These are phyloP conservation scores for Periglandula ipomoeae DNA, from an alignment of 2,329 filamentous ascomycete species.

Conservation along the genomic window DNA sequence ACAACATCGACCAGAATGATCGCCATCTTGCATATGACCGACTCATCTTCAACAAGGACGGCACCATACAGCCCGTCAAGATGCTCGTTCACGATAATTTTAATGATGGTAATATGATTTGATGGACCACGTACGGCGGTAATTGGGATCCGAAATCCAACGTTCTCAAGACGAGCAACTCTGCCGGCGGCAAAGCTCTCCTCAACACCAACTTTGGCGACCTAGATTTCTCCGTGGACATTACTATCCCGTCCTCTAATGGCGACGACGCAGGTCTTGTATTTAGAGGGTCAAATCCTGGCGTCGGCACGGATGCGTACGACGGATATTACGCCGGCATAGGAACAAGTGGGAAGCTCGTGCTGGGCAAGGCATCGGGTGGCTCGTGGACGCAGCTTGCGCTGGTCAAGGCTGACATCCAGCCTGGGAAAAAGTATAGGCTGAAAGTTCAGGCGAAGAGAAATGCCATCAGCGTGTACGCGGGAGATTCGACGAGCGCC, in stretches of 20 bases:
- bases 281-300: constrained; percentile 22
- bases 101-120: constrained; percentile 27
- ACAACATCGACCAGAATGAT: constrained; percentile 33
- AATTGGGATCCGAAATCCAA: constrained; percentile 10
- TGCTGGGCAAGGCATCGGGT: constrained; percentile 14
- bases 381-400: constrained; percentile 8
- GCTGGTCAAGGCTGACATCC: constrained; percentile 5
- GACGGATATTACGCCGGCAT: constrained; percentile 22
- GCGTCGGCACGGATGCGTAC: constrained; percentile 8
- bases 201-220: constrained; percentile 29
- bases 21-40: constrained; percentile 38
- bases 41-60: constrained; percentile 35
- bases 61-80: constrained; percentile 30
- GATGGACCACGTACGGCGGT: constrained; percentile 22
- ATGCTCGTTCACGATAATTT: constrained; percentile 38
- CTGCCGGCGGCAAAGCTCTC: constrained; percentile 16
- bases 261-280: constrained; percentile 23
- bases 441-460: constrained; percentile 10
- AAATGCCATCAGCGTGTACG: constrained; percentile 9
- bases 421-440: constrained; percentile 5
- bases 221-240: constrained; percentile 21
- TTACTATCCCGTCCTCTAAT: constrained; percentile 11
- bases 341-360: constrained; percentile 16
- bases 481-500: constrained; percentile 8
- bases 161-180: constrained; percentile 14